Conservation (phyloP, 805 yeast genomes). For the Ogataea nitratoaversa region DNA sequence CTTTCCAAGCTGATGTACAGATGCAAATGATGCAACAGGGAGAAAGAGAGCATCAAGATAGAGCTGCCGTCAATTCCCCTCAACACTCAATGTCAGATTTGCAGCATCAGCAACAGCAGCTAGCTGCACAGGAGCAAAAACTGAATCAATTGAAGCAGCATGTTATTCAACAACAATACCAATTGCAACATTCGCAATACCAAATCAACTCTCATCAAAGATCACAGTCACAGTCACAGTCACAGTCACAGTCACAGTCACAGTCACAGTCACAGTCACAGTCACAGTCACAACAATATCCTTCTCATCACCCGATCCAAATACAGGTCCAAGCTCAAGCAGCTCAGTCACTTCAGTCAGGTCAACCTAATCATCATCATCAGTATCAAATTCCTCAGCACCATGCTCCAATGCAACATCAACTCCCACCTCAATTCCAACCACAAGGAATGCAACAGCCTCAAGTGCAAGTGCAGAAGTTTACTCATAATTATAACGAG, state of each 20-base stretch:
- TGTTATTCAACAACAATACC: neutral
- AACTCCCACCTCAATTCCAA: slow-evolving; percentile 10
- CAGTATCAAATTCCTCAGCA: slow-evolving; percentile 1
- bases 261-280: slow-evolving; percentile 12
- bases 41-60: neutral
- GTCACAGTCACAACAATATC: slow-evolving; percentile 8
- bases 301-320: slow-evolving; percentile 3
- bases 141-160: neutral
- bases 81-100: neutral
- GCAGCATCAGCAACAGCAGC: slow-evolving; percentile 6
- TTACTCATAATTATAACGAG: slow-evolving; percentile 19
- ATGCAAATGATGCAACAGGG: neutral
- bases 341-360: too few relatives aligned
- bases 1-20: neutral
- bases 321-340: too few relatives aligned
- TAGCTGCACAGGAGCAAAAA: neutral
- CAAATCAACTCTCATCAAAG: too few relatives aligned
- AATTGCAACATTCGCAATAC: neutral
- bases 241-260: slow-evolving; percentile 14
- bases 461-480: slow-evolving; percentile 13
- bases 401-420: too few relatives aligned
- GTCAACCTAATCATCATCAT: slow-evolving; percentile 12
- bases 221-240: slow-evolving; percentile 11
- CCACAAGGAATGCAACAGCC: slow-evolving; percentile 12
- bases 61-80: neutral